These are phyloP conservation scores for Parachaetomium inaequale DNA, from an alignment of 495 filamentous ascomycete genomes.

Conservation along the genomic window DNA sequence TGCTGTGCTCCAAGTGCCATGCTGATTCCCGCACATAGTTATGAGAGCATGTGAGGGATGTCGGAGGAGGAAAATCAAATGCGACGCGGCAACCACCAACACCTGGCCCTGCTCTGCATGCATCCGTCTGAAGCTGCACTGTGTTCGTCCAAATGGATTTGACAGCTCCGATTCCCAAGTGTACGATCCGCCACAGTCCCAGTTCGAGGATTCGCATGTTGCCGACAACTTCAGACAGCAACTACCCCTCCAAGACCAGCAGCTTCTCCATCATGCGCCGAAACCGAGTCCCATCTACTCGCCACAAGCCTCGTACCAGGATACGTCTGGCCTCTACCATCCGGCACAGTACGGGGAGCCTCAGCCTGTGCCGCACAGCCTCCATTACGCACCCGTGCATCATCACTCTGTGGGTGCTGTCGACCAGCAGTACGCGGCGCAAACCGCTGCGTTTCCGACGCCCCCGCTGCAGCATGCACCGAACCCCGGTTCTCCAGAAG, in stretches of 20 bases:
- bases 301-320: slow-evolving; percentile 38
- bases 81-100: slow-evolving; percentile 96
- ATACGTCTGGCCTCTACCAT: slow-evolving; percentile 44
- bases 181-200: slow-evolving; percentile 45
- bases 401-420: slow-evolving; percentile 44
- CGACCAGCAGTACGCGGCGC: slow-evolving; percentile 49
- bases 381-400: slow-evolving; percentile 50
- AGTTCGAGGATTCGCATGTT: slow-evolving; percentile 41
- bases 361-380: slow-evolving; percentile 40
- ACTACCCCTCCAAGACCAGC: slow-evolving; percentile 44
- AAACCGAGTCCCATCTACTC: slow-evolving; percentile 40
- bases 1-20: not conserved
- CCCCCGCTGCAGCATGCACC: slow-evolving; percentile 51
- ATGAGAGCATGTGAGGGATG: slow-evolving; percentile 99
- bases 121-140: slow-evolving; percentile 85
- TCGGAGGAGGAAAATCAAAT: slow-evolving; percentile 87
- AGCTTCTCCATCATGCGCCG: slow-evolving; percentile 33
- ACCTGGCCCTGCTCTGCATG: slow-evolving; percentile 97
- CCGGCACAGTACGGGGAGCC: slow-evolving; percentile 44
- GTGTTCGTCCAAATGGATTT: slow-evolving; percentile 86
- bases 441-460: slow-evolving; percentile 49
- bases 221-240: slow-evolving; percentile 58
- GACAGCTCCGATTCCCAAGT: slow-evolving; percentile 57
- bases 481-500: slow-evolving; percentile 44
- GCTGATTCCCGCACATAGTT: slow-evolving; percentile 54